phyloP scores from a whole-genome alignment of 1,284 basidiomycete genomes.

The Papiliotrema fonsecae region DNA sequence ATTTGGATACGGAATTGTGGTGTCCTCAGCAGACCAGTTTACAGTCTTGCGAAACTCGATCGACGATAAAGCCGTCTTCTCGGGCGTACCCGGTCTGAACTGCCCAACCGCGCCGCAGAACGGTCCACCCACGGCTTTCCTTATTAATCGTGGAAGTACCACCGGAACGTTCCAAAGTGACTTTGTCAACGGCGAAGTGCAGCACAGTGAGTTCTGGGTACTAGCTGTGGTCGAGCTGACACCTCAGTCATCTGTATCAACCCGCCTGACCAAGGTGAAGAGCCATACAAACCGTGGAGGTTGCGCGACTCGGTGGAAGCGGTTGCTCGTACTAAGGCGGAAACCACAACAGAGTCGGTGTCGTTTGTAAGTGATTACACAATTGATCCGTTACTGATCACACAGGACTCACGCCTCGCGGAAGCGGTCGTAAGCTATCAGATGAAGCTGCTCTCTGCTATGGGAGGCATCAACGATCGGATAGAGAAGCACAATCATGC shows the following conservation, averaged over 20 bases:
- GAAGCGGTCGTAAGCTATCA: slow-evolving; percentile 47
- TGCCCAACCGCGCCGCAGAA: slow-evolving; percentile 48
- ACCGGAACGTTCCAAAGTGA: slow-evolving; percentile 44
- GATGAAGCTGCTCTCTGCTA: slow-evolving; percentile 36
- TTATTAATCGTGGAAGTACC: slow-evolving; percentile 45
- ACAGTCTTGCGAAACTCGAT: slow-evolving; percentile 40
- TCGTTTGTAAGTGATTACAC: slow-evolving; percentile 17
- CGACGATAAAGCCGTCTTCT: slow-evolving; percentile 29
- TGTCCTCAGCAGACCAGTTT: slow-evolving; percentile 43
- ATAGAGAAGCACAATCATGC: slow-evolving; percentile 12
- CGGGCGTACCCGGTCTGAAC: slow-evolving; percentile 35
- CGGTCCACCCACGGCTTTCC: slow-evolving; percentile 40
- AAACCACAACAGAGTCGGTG: slow-evolving; percentile 7
- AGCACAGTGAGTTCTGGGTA: slow-evolving; percentile 42
- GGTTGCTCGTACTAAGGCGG: slow-evolving; percentile 21
- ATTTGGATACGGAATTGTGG: slow-evolving; percentile 48
- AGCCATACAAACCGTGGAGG: slow-evolving; percentile 42
- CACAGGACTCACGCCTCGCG: slow-evolving; percentile 37
- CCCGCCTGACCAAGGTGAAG: slow-evolving; percentile 32
- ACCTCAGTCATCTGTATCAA: slow-evolving; percentile 46
- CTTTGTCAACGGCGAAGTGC: slow-evolving; percentile 49
- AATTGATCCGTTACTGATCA: not conserved
- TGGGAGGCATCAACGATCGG: slow-evolving; percentile 28
- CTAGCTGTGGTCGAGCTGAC: not conserved
- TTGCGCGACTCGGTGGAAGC: slow-evolving; percentile 42